Percentiles rank a stretch among this genome's conserved stretches.
Evolutionary conservation across 768 basidiomycete species (phyloP).

Genomic region (Naganishia onofrii): DNA sequence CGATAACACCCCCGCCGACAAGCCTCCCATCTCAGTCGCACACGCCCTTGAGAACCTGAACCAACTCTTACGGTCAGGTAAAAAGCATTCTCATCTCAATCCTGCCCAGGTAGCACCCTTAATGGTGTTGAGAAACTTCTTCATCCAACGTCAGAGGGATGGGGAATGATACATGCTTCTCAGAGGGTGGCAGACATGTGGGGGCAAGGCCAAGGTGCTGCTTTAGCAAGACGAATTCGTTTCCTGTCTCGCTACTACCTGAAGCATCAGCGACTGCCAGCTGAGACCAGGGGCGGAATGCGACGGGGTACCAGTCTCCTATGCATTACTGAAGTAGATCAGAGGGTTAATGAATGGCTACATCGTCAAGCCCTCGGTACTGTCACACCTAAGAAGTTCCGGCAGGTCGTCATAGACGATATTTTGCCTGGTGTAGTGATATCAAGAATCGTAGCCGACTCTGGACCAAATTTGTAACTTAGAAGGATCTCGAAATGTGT

Average conservation of each 20-base stretch:
- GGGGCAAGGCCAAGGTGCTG: neutral
- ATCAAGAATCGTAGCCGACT: too few species aligned
- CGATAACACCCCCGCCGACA: too few species aligned
- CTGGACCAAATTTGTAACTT: too few species aligned
- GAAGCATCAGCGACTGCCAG: neutral
- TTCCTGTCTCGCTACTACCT: neutral
- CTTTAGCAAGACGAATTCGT: neutral
- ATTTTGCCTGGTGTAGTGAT: constrained; percentile 8
- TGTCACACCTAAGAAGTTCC: constrained; percentile 3
- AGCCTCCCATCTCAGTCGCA: neutral
- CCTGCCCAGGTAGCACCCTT: neutral
- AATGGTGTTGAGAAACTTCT: neutral
- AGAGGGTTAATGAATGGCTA: neutral
- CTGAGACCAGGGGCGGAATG: neutral
- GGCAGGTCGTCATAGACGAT: neutral
- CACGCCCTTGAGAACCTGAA: neutral
- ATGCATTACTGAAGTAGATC: neutral
- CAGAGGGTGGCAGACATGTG: constrained; percentile 2
- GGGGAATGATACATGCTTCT: neutral
- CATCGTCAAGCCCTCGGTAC: neutral
- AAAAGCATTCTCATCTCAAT: neutral
- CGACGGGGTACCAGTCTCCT: neutral
- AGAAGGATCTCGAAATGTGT: too few species aligned
- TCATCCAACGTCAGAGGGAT: constrained; percentile 7
- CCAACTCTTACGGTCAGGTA: neutral